These are phyloP conservation scores for Yarrowia sp. DNA, from an alignment of 805 yeast genomes.

Conservation along the genomic window DNA sequence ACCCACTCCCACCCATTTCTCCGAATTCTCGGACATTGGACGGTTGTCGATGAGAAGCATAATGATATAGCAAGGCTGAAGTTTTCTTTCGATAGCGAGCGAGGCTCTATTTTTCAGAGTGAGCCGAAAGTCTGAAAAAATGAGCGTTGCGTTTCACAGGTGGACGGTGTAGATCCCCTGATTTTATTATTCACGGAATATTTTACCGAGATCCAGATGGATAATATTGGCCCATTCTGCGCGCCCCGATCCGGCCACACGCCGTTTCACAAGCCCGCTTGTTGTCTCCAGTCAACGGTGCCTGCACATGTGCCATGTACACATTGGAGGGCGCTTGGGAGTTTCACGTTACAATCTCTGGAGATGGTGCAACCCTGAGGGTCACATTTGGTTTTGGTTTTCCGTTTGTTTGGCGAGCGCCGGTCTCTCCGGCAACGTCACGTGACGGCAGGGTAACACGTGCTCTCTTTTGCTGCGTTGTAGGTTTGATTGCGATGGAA, in stretches of 20 bases:
- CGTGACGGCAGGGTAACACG: slow-evolving; percentile 30
- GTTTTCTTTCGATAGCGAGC: too few relatives aligned
- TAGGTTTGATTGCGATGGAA: slow-evolving; percentile 26
- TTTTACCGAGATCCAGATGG: slow-evolving; percentile 12
- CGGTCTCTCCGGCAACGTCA: background rate
- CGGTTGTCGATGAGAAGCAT: slow-evolving; percentile 12
- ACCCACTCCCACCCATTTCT: background rate
- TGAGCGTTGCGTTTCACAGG: too few relatives aligned
- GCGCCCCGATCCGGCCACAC: background rate
- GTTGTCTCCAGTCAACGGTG: slow-evolving; percentile 12
- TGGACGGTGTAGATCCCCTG: too few relatives aligned
- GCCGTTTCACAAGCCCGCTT: background rate
- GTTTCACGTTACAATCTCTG: background rate
- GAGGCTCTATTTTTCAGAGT: too few relatives aligned
- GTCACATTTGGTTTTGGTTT: background rate
- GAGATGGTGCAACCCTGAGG: background rate
- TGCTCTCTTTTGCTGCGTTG: background rate
- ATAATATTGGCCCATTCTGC: background rate
- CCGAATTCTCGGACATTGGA: slow-evolving; percentile 5
- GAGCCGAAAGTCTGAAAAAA: too few relatives aligned
- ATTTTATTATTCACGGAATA: background rate
- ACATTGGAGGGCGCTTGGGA: background rate
- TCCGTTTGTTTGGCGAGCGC: too few relatives aligned
- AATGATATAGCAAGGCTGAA: slow-evolving; percentile 15
- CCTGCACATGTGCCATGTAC: slow-evolving; percentile 22